phyloP scores from a whole-genome alignment of 116 monocot species.

The Phalaenopsis hybrid region DNA sequence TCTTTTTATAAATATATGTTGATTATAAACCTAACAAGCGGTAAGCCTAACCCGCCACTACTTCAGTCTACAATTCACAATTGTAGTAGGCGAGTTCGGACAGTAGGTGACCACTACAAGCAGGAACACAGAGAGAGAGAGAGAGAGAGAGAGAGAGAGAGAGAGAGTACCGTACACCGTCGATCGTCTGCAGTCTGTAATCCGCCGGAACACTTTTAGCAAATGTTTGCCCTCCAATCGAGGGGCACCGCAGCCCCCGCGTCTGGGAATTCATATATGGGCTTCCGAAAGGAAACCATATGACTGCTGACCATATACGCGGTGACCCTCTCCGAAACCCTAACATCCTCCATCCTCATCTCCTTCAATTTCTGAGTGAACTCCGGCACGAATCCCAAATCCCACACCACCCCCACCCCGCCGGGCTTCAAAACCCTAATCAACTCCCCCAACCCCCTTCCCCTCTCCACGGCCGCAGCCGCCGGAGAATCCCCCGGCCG shows the following conservation, averaged over 20 bases:
- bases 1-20: no score
- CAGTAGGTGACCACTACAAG: neutral
- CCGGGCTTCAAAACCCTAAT: conserved; percentile 69
- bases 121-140: neutral
- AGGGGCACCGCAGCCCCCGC: neutral
- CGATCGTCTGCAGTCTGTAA: no score
- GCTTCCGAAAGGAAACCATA: conserved; percentile 74
- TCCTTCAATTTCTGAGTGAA: conserved; percentile 42
- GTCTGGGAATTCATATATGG: neutral
- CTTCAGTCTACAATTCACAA: neutral
- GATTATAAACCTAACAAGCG: neutral
- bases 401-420: conserved; percentile 69
- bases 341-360: conserved; percentile 67
- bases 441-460: conserved; percentile 51
- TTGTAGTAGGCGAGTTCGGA: neutral
- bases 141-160: neutral
- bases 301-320: conserved; percentile 50
- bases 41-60: neutral
- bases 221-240: conserved; percentile 43
- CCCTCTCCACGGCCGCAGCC: conserved; percentile 44
- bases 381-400: conserved; percentile 32
- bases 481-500: neutral
- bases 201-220: conserved; percentile 11
- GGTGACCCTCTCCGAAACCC: conserved; percentile 49
- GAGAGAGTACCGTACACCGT: neutral